Percentiles rank a stretch among this genome's conserved stretches.
phyloP scores from a whole-genome alignment of 257 asterid species.

The Galeopsis tetrahit region DNA sequence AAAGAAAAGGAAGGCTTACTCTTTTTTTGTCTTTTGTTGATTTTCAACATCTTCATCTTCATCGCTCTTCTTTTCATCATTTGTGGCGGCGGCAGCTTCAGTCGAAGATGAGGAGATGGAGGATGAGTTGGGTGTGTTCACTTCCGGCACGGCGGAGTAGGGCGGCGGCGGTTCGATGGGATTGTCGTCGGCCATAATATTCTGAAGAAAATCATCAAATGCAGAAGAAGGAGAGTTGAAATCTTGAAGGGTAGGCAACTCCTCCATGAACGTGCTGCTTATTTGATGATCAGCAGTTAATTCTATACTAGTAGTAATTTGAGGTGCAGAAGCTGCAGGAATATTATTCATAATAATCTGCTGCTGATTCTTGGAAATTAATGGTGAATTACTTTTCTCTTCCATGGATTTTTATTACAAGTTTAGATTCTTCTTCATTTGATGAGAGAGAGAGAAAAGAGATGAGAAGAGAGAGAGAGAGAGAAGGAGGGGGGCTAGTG shows the following conservation, averaged over 20 bases:
- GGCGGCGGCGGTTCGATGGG: neutral
- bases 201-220: conserved; percentile 46
- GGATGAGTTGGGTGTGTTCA: conserved; percentile 45
- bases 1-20: conserved; percentile 41
- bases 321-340: too few relatives aligned
- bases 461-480: conserved; percentile 28
- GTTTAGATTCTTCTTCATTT: conserved; percentile 40
- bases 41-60: conserved; percentile 32
- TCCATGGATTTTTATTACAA: conserved; percentile 37
- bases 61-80: conserved; percentile 35
- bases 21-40: conserved; percentile 54
- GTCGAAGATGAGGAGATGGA: conserved; percentile 71
- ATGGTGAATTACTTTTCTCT: neutral
- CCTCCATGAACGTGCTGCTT: conserved; percentile 34
- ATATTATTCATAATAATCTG: too few relatives aligned
- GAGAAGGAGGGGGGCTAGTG: conserved; percentile 34
- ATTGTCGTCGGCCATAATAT: conserved; percentile 32
- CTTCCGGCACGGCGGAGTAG: conserved; percentile 38
- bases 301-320: too few relatives aligned
- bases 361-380: too few relatives aligned
- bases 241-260: conserved; percentile 24
- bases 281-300: conserved; percentile 31
- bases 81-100: conserved; percentile 54
- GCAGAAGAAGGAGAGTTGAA: conserved; percentile 36
- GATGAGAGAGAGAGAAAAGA: conserved; percentile 32